Conservation (phyloP, 306 rosid genomes). For the Lagenaria siceraria region DNA sequence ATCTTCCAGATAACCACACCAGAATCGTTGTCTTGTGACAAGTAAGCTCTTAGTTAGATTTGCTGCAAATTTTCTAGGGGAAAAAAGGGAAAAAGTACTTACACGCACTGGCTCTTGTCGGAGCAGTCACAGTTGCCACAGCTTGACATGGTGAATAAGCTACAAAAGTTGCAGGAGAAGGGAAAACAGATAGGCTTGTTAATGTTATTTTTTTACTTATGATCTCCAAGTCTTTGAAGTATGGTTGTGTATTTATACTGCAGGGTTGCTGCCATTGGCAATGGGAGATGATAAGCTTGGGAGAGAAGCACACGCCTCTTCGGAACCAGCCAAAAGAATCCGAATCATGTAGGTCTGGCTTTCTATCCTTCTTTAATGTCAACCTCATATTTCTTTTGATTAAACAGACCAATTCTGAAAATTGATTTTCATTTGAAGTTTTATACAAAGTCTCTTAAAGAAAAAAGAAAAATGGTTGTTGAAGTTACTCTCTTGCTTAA, state of each 20-base stretch:
- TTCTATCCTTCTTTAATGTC: slow-evolving; percentile 48
- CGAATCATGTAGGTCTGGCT: slow-evolving; percentile 28
- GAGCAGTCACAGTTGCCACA: slow-evolving; percentile 53
- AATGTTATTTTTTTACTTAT: slow-evolving; percentile 13
- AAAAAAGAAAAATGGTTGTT: not conserved
- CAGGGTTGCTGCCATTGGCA: not conserved
- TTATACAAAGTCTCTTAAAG: not conserved
- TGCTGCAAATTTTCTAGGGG: not conserved
- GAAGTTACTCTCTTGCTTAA: not conserved
- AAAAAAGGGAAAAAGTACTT: slow-evolving; percentile 11
- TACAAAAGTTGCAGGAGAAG: slow-evolving; percentile 4
- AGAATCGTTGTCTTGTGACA: not conserved
- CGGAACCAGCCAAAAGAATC: slow-evolving; percentile 40
- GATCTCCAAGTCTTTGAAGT: slow-evolving; percentile 17
- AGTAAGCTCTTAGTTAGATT: not conserved
- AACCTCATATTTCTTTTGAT: slow-evolving; percentile 24
- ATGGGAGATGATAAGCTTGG: slow-evolving; percentile 16
- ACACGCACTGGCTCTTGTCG: slow-evolving; percentile 53
- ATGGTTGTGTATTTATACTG: slow-evolving; percentile 40
- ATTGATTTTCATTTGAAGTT: not conserved
- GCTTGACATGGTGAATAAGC: slow-evolving; percentile 39
- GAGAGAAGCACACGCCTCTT: slow-evolving; percentile 24
- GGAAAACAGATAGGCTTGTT: not conserved
- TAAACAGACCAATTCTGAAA: not conserved
- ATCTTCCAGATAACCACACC: not conserved